phyloP scores from a whole-genome alignment of 345 rosid genomes.

The Nasturtium officinale region DNA sequence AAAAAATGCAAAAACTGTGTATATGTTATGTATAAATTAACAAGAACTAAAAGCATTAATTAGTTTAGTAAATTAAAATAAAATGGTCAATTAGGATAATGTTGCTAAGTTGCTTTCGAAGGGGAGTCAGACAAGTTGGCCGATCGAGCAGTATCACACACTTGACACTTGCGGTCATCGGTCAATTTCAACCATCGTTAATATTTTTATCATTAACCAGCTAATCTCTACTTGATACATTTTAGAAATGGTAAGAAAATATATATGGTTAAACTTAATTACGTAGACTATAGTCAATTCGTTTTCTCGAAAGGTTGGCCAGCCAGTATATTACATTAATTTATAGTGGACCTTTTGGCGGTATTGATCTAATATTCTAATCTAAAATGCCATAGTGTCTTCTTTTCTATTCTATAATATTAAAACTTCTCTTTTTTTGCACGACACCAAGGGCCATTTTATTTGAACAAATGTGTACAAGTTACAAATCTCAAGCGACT shows the following conservation, averaged over 20 bases:
- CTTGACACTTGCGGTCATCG: constrained; percentile 27
- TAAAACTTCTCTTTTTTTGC: constrained; percentile 6
- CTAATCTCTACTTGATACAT: constrained; percentile 15
- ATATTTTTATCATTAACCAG: not conserved
- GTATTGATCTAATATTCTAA: constrained; percentile 23
- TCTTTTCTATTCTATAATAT: constrained; percentile 20
- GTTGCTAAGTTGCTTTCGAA: constrained; percentile 35
- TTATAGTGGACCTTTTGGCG: constrained; percentile 30
- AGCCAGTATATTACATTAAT: constrained; percentile 1
- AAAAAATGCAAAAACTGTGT: too few relatives aligned
- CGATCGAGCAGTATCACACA: constrained; percentile 29
- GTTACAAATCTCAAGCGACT: constrained; percentile 8
- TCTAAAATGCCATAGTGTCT: constrained; percentile 30
- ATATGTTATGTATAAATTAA: not conserved
- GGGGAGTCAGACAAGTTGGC: constrained; percentile 35
- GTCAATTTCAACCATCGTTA: constrained; percentile 33
- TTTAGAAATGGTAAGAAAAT: not conserved
- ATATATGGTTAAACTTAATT: constrained; percentile 25
- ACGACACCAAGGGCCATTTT: constrained; percentile 37
- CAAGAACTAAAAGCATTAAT: constrained; percentile 9
- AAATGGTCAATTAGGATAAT: constrained; percentile 37
- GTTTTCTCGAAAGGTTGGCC: constrained; percentile 41
- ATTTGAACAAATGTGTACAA: constrained; percentile 27
- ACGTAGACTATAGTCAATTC: constrained; percentile 41
- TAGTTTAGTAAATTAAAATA: not conserved